Base-by-base conservation (phyloP, 371 early-diverging fungal genomes). In the Mucor saturninus region DNA sequence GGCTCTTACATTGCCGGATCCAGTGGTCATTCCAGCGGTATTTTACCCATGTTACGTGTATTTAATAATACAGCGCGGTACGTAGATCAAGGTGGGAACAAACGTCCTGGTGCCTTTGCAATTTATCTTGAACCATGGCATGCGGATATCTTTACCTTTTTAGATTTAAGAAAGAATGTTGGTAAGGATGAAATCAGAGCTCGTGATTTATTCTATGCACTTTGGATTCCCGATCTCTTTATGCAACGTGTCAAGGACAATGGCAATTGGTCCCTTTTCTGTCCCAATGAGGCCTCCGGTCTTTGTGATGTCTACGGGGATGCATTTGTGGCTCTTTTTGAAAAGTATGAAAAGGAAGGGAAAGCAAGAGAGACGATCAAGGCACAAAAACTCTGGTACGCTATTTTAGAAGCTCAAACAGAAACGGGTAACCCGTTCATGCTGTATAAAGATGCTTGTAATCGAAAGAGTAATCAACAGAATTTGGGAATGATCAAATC, bases 61-160 rank as follows among this genome's bases (percentile, higher is more conserved):
- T 96, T 92, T 73, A 95, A 98, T 79, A 93, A 93, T 69, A 97
- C 97, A 3, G 94, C 95, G 15, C 88, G 95, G 49, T 98, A 95
- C 68, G 95, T 98, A 28, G 94, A 95, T 74, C 98, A 98, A 77
- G 96, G 98, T 43, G 98, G 97, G 38, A 95, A 95, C 80, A 97
- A 96, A 83, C 88, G 98, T 38, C 94, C 95, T 4, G 95, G 97
- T 35, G 93, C 96, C 9, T 95, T 97, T 81, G 97, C 98, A 53
- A 89, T 98, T 64, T 98, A 95, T 76, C 81, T 98, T 40, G 98
- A 98, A 78, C 98, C 98, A 2, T 98, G 98, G 98, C 98, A 98
- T 72, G 81, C 91, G 5, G 98, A 98, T 67, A 82, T 98, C 40
- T 95, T 96, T 72, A 93, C 91, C 62, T 98, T 98, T 74, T 77